These are phyloP conservation scores for Tulasnella sp. DNA, from an alignment of 768 basidiomycete genomes.

Conservation along the genomic window DNA sequence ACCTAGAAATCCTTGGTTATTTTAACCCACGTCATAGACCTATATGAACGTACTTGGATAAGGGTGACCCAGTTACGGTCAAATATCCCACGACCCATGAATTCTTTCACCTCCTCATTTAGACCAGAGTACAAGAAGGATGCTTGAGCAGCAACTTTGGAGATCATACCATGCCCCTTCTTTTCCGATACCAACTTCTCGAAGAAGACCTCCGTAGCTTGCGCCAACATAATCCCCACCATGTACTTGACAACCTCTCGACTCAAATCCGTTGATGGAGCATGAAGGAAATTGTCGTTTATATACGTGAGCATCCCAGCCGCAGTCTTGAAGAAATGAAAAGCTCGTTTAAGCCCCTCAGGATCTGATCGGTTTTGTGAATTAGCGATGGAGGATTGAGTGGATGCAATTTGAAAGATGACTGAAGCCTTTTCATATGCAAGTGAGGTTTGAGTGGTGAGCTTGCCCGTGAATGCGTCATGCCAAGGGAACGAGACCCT, in stretches of 20 bases:
- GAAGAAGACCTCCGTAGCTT: conserved; percentile 91
- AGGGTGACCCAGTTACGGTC: conserved; percentile 88
- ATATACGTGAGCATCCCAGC: conserved; percentile 98
- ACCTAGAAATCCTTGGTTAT: conserved; percentile 35
- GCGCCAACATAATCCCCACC: conserved; percentile 74
- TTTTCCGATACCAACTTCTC: conserved; percentile 93
- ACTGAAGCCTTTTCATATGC: conserved; percentile 97
- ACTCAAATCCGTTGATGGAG: conserved; percentile 87
- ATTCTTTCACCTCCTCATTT: conserved; percentile 90
- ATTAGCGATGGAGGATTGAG: conserved; percentile 82
- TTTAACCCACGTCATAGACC: neutral
- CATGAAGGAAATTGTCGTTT: conserved; percentile 98
- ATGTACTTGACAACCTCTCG: conserved; percentile 91
- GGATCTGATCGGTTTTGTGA: conserved; percentile 77
- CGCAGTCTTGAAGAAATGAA: conserved; percentile 77
- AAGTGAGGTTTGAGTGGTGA: conserved; percentile 88
- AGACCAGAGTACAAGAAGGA: conserved; percentile 68
- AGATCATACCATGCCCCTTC: conserved; percentile 56
- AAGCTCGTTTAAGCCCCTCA: conserved; percentile 85
- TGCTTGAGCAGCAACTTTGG: conserved; percentile 75
- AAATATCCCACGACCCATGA: conserved; percentile 91
- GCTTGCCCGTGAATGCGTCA: conserved; percentile 91
- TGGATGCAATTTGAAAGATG: conserved; percentile 89
- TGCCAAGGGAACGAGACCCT: conserved; percentile 90
- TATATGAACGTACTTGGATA: conserved; percentile 44